Evolutionary conservation across 208 protist genomes (phyloP).

Genomic region (Porcisia deanei): DNA sequence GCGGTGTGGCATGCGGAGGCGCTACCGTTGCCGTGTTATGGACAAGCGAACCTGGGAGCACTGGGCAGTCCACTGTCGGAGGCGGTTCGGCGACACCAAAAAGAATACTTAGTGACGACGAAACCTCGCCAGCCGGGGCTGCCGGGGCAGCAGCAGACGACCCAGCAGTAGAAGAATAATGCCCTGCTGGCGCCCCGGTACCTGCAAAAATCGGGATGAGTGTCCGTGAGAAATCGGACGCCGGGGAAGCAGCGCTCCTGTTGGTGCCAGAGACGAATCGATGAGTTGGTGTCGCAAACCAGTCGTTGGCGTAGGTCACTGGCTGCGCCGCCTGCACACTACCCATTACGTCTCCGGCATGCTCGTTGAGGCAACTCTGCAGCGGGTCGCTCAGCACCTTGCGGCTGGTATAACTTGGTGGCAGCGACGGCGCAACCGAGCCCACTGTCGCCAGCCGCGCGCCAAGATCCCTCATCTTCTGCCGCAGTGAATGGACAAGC

Average conservation of each 20-base stretch:
- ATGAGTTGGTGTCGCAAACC: too few species aligned
- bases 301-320: too few species aligned
- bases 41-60: background rate
- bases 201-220: background rate
- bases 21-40: background rate
- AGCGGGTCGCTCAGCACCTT: background rate
- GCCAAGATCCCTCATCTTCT: constrained; percentile 50
- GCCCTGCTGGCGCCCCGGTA: background rate
- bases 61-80: background rate
- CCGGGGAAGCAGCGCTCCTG: background rate
- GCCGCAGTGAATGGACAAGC: constrained; percentile 64
- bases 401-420: constrained; percentile 23
- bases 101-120: background rate
- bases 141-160: background rate
- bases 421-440: constrained; percentile 24
- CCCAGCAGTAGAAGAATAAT: background rate
- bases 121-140: too few species aligned
- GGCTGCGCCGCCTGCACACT: background rate
- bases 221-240: background rate
- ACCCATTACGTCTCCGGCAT: background rate
- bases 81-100: background rate
- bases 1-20: background rate
- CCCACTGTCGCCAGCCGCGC: constrained; percentile 24
- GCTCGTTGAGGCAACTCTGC: constrained; percentile 1
- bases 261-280: background rate